Evolutionary conservation across 2,329 filamentous ascomycete species (phyloP).

Genomic region (Colletotrichum musicola): DNA sequence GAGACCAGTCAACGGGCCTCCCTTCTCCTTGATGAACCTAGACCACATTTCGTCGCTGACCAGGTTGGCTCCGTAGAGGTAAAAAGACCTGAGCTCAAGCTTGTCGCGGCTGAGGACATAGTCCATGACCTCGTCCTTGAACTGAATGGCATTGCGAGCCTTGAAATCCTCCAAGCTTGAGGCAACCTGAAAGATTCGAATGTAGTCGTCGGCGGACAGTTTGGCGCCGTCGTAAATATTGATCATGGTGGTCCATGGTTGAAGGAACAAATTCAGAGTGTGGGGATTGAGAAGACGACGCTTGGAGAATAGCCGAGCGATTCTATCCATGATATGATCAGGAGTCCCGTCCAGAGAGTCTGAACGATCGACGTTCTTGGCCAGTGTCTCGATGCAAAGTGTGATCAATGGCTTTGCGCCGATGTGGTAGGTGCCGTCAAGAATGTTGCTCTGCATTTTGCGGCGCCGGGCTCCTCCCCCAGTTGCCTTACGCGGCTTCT

Average conservation of each 20-base stretch:
- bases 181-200: constrained; percentile 82
- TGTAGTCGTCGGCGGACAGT: constrained; percentile 80
- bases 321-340: constrained; percentile 66
- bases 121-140: constrained; percentile 86
- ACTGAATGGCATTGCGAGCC: constrained; percentile 87
- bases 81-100: constrained; percentile 75
- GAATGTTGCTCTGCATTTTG: constrained; percentile 83
- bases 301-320: constrained; percentile 72
- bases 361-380: constrained; percentile 72
- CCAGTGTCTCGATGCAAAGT: constrained; percentile 72
- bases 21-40: constrained; percentile 75
- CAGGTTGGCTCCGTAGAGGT: constrained; percentile 87
- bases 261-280: constrained; percentile 69
- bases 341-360: constrained; percentile 73
- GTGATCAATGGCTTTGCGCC: constrained; percentile 78
- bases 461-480: constrained; percentile 74
- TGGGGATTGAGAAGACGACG: constrained; percentile 66
- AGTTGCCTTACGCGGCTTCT: constrained; percentile 47
- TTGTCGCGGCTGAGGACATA: constrained; percentile 81
- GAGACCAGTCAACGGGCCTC: constrained; percentile 73
- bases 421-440: constrained; percentile 78
- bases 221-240: constrained; percentile 71
- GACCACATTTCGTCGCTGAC: constrained; percentile 83
- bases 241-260: constrained; percentile 63
- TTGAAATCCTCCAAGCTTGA: constrained; percentile 78